A percentile compares a stretch with the other conserved stretches of the same genome.
phyloP scores from a whole-genome alignment of 1,139 yeast genomes.

The Lodderomyces oxycetoniae region DNA sequence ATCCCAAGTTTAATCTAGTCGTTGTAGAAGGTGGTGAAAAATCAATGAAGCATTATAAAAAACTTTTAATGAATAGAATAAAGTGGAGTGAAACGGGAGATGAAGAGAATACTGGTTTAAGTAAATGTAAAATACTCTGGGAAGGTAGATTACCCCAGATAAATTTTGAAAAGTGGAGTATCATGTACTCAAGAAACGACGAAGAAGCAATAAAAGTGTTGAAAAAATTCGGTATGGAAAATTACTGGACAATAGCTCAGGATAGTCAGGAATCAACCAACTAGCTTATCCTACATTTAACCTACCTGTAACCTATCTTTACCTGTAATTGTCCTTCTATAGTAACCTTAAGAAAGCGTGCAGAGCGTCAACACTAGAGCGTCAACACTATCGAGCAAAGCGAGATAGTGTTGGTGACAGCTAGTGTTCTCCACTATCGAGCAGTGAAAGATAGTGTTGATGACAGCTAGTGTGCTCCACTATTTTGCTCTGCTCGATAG shows the following conservation, averaged over 20 bases:
- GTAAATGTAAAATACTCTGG: constrained; percentile 57
- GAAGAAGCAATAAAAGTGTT: constrained; percentile 53
- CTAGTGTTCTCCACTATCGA: no score
- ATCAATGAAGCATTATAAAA: constrained; percentile 56
- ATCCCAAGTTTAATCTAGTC: constrained; percentile 50
- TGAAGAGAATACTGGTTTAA: background rate
- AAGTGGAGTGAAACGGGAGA: constrained; percentile 49
- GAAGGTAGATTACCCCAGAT: constrained; percentile 60
- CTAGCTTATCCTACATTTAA: no score
- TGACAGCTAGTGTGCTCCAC: no score
- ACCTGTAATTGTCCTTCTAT: no score
- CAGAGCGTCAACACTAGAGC: no score
- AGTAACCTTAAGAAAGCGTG: no score
- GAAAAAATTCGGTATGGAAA: constrained; percentile 47
- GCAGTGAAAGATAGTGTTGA: no score
- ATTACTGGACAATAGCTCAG: constrained; percentile 54
- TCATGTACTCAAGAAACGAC: constrained; percentile 46
- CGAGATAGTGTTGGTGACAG: no score
- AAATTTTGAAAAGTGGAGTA: constrained; percentile 60
- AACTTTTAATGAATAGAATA: constrained; percentile 58
- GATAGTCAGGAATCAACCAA: constrained; percentile 4
- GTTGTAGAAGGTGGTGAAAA: constrained; percentile 71
- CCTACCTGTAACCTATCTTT: no score
- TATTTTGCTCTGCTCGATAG: no score
- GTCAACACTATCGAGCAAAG: no score